These are phyloP conservation scores for Vicia sativa DNA, from an alignment of 306 rosid species.

Conservation along the genomic window DNA sequence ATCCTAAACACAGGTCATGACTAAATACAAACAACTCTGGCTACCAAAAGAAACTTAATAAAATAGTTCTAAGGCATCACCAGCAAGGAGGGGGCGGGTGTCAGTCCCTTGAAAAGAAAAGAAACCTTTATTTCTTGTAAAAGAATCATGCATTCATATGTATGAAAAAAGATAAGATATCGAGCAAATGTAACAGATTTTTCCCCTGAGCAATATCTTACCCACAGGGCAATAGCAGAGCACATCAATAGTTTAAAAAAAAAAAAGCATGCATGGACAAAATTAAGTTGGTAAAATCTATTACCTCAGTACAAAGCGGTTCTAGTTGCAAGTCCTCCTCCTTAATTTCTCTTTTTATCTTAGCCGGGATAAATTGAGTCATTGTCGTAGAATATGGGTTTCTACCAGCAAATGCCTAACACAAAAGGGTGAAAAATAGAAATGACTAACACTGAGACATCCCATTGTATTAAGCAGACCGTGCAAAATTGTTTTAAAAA, in stretches of 20 bases:
- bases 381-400: slow-evolving; percentile 31
- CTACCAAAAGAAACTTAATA: slow-evolving; percentile 1
- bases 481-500: slow-evolving; percentile 20
- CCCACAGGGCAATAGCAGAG: slow-evolving; percentile 17
- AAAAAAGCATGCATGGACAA: not conserved
- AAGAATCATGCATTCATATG: not conserved
- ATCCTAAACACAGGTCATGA: slow-evolving; percentile 23
- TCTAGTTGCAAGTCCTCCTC: slow-evolving; percentile 68
- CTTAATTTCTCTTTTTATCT: slow-evolving; percentile 59
- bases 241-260: slow-evolving; percentile 12
- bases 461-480: slow-evolving; percentile 17
- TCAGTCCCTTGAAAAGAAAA: not conserved
- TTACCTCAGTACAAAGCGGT: slow-evolving; percentile 86
- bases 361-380: slow-evolving; percentile 31
- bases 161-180: not conserved
- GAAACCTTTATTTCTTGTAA: not conserved
- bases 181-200: not conserved
- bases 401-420: slow-evolving; percentile 68
- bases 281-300: slow-evolving; percentile 21
- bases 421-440: slow-evolving; percentile 32
- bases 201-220: slow-evolving; percentile 20
- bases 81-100: not conserved
- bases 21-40: slow-evolving; percentile 1
- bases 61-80: not conserved
- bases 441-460: slow-evolving; percentile 21